Base-by-base conservation (phyloP, 2,329 filamentous ascomycete species). In the Daldinia eschscholtzii region DNA sequence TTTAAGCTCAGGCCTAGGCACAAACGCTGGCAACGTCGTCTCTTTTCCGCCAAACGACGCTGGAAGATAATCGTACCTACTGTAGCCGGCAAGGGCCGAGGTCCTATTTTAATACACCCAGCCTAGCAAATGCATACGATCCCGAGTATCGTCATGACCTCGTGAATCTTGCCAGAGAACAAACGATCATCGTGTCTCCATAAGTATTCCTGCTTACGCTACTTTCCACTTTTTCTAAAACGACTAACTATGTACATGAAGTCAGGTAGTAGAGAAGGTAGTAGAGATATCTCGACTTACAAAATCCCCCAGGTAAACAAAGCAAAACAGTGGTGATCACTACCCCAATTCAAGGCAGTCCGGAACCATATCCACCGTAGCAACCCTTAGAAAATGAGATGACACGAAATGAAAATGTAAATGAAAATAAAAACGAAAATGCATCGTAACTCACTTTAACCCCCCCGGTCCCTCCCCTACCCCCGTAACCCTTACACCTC, bases 161-260 rank as follows among this genome's bases (percentile, higher is more conserved):
- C 46, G 46, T 50, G 26, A 50, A 50, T n/a, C 46, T 30, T 26
- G 23, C n/a, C 13, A 35, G 13, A 5, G 30, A n/a, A 18, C 26
- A 50, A 50, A 50, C 13, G 26, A 50, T 50, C 26, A 23, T 50
- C 23, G 1, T 15, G 23, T 50, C 30, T 50, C n/a, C 13, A 30
- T 28, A 50, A 2, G 35, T 15, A 39, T 39, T 30, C 26, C 23
- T 30, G 13, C 46, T 30, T 50, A 28, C 23, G 15, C 26, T 18
- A 12, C 15, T n/a, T 50, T n/a, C 46, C 46, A 50, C 46, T 50
- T 50, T 48, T 50, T 50, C 10, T 10, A 35, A 35, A 50, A 52
- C 28, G 46, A 33, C 26, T 52, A 52, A 18, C 26, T 52, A 52
- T 18, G 26, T 50, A 30, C 26, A 52, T 52, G 6, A 28, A 6